Evolutionary conservation across 2,329 filamentous ascomycete species (phyloP), one percentile per base, ranked within the genome.

Genomic region (Dactylellina haptotyla): DNA sequence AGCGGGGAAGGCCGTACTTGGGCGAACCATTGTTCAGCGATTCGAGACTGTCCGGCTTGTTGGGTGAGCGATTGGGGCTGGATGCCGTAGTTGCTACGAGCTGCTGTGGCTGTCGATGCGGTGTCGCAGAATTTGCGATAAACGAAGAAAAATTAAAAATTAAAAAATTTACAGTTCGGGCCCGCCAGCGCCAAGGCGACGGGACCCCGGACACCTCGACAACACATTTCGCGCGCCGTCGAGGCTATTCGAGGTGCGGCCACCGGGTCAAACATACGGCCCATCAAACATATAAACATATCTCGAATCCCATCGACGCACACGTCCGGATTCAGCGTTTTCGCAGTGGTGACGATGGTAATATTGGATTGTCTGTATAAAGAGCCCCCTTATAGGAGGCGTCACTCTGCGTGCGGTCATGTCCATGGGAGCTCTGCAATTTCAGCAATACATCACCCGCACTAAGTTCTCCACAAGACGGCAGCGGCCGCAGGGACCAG

Each of bases 11-110:
- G 30, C 20, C 75, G 30, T 77, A 79, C 75, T 78, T 64, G 77
- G 67, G 62, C 79, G 78, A 50, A 79, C 77, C 78, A 79, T 79
- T 41, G 32, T 54, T 54, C 9, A 45, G 59, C 53, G 51, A 57
- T 75, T 48, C 26, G 32, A 26, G 18, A 23, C 16, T 61, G 26
- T 34, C 37, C 34, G 18, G 4, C n/a, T n/a, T 18, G 37, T 34
- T 1, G 43, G 23, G 16, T 20, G 18, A 41, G 30, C 41, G 34
- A 46, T 57, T 45, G 57, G 32, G 48, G 46, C 23, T 43, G 10
- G 53, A 23, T 51, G 43, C 18, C 58, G 48, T 48, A 26, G 45
- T 43, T 62, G 23, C 26, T 45, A 16, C 39, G 25, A 25, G 32
- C 50, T n/a, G 50, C n/a, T 16, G 14, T 46, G 6, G 62, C 37